These are phyloP conservation scores for Capsicum rhomboideum DNA, from an alignment of 257 asterid species.

Conservation along the genomic window DNA sequence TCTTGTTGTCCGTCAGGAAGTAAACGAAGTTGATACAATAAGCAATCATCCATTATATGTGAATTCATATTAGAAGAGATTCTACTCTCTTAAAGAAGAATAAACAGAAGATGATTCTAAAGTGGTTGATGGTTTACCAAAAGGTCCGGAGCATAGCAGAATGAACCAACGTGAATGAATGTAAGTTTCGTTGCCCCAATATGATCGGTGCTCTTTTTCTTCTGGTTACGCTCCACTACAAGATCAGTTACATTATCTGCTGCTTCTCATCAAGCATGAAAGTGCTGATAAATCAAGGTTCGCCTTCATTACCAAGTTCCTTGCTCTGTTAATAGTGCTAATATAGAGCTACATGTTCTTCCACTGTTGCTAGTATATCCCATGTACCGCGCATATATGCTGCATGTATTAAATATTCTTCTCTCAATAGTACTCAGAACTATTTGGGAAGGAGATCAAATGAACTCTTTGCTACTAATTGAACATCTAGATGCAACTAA, in stretches of 20 bases:
- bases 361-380: not conserved
- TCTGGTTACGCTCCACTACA: not conserved
- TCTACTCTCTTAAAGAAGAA: not conserved
- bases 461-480: too few relatives aligned
- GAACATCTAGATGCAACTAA: too few relatives aligned
- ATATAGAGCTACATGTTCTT: not conserved
- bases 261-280: not conserved
- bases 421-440: too few relatives aligned
- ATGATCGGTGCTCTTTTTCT: not conserved
- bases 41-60: not conserved
- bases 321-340: not conserved
- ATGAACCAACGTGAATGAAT: not conserved
- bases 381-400: not conserved
- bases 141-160: not conserved
- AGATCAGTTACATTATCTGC: not conserved
- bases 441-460: too few relatives aligned
- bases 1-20: not conserved
- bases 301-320: not conserved
- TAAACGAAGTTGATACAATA: not conserved
- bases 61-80: not conserved
- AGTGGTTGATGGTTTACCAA: not conserved
- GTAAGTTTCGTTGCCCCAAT: not conserved
- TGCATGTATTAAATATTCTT: not conserved
- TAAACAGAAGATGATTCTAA: not conserved
- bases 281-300: not conserved